Percentiles rank a stretch among this genome's conserved stretches.
Evolutionary conservation across 768 basidiomycete species (phyloP).

Genomic region (Trametes meyenii): DNA sequence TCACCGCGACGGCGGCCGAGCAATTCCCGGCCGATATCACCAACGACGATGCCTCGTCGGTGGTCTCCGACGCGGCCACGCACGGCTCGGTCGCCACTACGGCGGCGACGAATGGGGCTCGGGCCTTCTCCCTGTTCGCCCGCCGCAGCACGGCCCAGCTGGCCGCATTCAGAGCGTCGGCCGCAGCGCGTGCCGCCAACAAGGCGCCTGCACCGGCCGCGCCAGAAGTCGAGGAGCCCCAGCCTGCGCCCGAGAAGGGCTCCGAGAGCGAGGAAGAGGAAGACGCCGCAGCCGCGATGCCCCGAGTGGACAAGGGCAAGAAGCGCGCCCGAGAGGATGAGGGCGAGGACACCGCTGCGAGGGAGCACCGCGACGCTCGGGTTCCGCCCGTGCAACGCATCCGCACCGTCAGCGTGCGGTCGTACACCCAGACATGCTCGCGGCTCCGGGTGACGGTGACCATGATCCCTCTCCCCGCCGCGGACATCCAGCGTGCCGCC

Average conservation of each 20-base stretch:
- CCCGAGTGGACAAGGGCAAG: constrained; percentile 10
- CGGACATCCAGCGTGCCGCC: neutral
- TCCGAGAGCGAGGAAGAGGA: neutral
- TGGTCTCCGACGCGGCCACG: neutral
- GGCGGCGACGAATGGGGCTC: neutral
- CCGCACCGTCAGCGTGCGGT: constrained; percentile 2
- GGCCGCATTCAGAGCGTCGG: neutral
- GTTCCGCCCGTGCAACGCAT: constrained; percentile 7
- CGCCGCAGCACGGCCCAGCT: constrained; percentile 7
- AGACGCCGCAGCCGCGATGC: neutral
- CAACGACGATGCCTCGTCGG: neutral
- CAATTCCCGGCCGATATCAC: neutral
- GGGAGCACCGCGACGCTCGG: neutral
- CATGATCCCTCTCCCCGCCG: constrained; percentile 8
- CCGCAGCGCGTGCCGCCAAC: neutral
- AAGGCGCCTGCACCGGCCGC: neutral
- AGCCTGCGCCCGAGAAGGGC: neutral
- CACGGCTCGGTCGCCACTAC: neutral
- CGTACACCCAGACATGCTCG: constrained; percentile 1
- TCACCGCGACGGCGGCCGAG: neutral
- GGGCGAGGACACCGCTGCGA: neutral
- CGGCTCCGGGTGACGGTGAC: constrained; percentile 4
- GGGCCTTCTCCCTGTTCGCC: constrained; percentile 1
- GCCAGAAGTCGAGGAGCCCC: neutral
- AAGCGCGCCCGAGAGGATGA: constrained; percentile 13